Evolutionary conservation across 2,329 filamentous ascomycete genomes (phyloP).

Genomic region (Elsinoe fawcettii): DNA sequence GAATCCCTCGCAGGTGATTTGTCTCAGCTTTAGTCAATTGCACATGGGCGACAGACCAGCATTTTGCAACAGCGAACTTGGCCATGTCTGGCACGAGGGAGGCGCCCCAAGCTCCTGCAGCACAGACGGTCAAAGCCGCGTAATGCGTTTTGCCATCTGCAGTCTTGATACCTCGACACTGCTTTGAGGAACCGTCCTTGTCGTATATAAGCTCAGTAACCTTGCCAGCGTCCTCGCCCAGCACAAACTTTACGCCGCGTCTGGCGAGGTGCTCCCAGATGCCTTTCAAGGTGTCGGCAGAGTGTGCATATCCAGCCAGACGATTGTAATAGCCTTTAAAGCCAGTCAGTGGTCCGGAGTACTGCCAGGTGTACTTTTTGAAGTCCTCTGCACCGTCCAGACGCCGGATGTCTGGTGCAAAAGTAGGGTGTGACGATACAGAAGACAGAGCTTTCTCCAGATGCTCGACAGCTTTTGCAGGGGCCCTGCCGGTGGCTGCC

Average conservation of each 20-base stretch:
- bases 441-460: conserved; percentile 37
- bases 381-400: conserved; percentile 36
- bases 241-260: conserved; percentile 37
- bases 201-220: conserved; percentile 36
- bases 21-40: conserved; percentile 50
- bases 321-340: conserved; percentile 55
- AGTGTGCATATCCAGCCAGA: conserved; percentile 51
- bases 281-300: conserved; percentile 44
- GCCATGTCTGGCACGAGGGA: conserved; percentile 44
- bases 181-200: conserved; percentile 22
- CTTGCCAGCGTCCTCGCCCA: conserved; percentile 36
- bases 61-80: conserved; percentile 46
- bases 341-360: conserved; percentile 39
- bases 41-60: conserved; percentile 54
- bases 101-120: conserved; percentile 45
- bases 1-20: conserved; percentile 48
- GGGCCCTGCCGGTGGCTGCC: conserved; percentile 41
- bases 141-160: conserved; percentile 33
- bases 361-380: conserved; percentile 41
- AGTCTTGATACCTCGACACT: conserved; percentile 31
- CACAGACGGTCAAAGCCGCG: conserved; percentile 41
- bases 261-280: conserved; percentile 39
- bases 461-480: conserved; percentile 42
- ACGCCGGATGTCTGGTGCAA: conserved; percentile 35
- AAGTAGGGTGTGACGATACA: conserved; percentile 35